Conservation (phyloP, 352 stramenopile species). For the Phytophthora pluvialis region DNA sequence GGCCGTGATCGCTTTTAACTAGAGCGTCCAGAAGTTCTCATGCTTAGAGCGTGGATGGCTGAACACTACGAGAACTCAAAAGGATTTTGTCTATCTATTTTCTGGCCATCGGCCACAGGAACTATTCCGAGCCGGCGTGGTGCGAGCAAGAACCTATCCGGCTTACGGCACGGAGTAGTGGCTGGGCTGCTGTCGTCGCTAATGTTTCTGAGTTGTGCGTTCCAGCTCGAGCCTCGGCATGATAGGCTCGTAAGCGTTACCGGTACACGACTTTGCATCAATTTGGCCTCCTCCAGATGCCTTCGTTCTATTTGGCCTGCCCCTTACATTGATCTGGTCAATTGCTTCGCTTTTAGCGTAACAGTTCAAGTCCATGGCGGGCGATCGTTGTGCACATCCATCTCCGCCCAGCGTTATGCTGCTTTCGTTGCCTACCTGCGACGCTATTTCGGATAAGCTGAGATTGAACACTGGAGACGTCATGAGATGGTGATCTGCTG, state of each 20-base stretch:
- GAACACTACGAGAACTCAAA: conserved; percentile 17
- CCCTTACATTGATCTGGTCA: not conserved
- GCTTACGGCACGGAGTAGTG: too few relatives aligned
- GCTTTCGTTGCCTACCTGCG: too few relatives aligned
- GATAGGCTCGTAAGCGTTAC: too few relatives aligned
- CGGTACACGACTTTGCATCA: conserved; percentile 2
- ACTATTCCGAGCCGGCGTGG: not conserved
- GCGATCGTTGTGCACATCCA: not conserved
- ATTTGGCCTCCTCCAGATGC: conserved; percentile 8
- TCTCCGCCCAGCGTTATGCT: too few relatives aligned
- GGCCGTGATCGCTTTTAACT: conserved; percentile 1
- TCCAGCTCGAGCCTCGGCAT: not conserved
- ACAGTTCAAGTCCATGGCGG: too few relatives aligned
- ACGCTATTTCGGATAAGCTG: conserved; percentile 1
- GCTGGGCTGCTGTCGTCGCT: too few relatives aligned
- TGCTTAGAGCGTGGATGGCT: conserved; percentile 9
- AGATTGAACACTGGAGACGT: not conserved
- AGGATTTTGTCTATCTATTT: conserved; percentile 21
- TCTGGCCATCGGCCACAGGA: conserved; percentile 22
- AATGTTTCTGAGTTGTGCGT: conserved; percentile 4
- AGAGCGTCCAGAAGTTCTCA: conserved; percentile 8
- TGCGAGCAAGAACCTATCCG: too few relatives aligned
- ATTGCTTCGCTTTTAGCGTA: not conserved
- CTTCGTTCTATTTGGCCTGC: not conserved
- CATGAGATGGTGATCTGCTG: conserved; percentile 2